Evolutionary conservation across 805 yeast genomes (phyloP).

Genomic region (Saccharomycopsis oosterbeekiorum): DNA sequence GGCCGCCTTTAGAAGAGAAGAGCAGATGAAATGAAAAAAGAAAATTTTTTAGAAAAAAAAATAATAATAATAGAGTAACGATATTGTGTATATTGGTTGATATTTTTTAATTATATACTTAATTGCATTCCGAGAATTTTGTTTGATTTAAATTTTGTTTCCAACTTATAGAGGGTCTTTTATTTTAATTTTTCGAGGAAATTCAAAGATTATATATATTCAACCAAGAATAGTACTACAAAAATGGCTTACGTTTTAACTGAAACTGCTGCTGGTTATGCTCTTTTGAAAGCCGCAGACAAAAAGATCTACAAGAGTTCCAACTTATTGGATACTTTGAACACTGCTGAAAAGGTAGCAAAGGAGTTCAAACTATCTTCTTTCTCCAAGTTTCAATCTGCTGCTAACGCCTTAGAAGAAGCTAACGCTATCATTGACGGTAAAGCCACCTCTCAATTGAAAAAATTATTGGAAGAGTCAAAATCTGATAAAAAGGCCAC

Average conservation of each 20-base stretch:
- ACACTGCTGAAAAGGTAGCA: constrained; percentile 75
- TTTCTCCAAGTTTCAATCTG: constrained; percentile 87
- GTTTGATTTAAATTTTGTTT: neutral
- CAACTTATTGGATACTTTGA: constrained; percentile 62
- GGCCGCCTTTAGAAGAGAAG: neutral
- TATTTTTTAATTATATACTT: no score
- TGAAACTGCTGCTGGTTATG: constrained; percentile 98
- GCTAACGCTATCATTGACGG: constrained; percentile 89
- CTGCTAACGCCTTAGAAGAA: constrained; percentile 94
- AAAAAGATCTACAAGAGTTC: constrained; percentile 89
- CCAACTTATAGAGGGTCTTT: neutral
- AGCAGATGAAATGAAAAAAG: neutral
- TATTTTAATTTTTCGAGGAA: no score
- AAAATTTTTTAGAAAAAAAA: neutral
- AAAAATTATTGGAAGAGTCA: constrained; percentile 63
- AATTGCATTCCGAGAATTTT: no score
- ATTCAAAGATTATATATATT: no score
- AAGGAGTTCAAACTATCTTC: constrained; percentile 90
- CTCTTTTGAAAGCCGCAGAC: constrained; percentile 93
- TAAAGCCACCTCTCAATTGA: constrained; percentile 77
- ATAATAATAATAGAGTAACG: neutral
- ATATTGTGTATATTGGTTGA: no score
- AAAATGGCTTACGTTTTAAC: constrained; percentile 81
- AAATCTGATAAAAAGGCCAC: constrained; percentile 77
- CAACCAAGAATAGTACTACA: neutral